Evolutionary conservation across 176 grass and related monocot genomes (phyloP), one percentile per base, ranked within the genome.

Genomic region (Metroxylon sagu): DNA sequence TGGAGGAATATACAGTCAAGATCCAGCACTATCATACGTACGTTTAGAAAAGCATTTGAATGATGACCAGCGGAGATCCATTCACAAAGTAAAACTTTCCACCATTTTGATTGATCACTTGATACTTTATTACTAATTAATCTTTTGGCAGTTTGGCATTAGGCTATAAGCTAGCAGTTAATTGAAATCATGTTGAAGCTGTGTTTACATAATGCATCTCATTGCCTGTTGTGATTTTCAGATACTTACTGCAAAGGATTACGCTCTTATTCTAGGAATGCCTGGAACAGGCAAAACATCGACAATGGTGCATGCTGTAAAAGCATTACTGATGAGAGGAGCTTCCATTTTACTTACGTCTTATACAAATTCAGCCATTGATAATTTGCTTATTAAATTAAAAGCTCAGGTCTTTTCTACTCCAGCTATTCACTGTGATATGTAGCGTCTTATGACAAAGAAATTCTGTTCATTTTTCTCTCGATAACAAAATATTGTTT

Each of bases 271-370:
- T 59, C 54, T 97, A 80, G 92, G 92, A 70, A 97, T 97, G 92
- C 92, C 92, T 70, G 92, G 92, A 79, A 97, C 92, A 57, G 92
- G 92, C 26, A 97, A 97, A 82, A 97, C 87, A 72, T 89, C 85
- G 62, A 97, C 84, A 19, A 97, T 97, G 92, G 92, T 87, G 57
- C 92, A 97, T 64, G 92, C 87, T 65, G 86, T 97, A 60, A 97
- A 97, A 78, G 82, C 92, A 66, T 80, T 97, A 69, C 62, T 97
- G 69, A 88, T 78, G 61, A 85, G 87, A 85, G 87, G 86, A 69
- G 80, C 85, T 82, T 90, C 92, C 19, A 65, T 97, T 81, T 88
- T 97, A 72, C 80, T 97, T 54, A 97, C 92, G 50, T 97, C 87
- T 50, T 97, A 91, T 72, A 97, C 92, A 71, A 97, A 97, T 87